Conservation (phyloP, 257 asterid species). For the Gentiana macrophylla region DNA sequence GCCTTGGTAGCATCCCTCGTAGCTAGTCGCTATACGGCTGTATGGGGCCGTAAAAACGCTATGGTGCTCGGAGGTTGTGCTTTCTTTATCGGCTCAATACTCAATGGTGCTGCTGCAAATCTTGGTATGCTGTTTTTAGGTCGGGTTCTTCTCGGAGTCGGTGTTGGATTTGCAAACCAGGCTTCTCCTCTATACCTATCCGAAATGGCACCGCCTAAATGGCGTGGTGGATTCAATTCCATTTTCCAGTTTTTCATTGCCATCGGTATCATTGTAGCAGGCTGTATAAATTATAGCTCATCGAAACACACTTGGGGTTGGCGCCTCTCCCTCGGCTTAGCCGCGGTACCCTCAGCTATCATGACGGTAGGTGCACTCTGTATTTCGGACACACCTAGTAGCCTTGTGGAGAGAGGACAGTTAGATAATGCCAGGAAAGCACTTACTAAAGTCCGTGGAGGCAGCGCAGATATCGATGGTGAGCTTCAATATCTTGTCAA, state of each 20-base stretch:
- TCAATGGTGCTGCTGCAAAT: conserved; percentile 6
- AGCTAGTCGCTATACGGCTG: conserved; percentile 8
- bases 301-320: conserved; percentile 11
- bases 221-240: conserved; percentile 16
- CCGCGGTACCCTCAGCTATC: conserved; percentile 8
- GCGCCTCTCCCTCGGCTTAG: conserved; percentile 6
- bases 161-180: conserved; percentile 24
- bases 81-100: conserved; percentile 11
- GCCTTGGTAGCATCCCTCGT: conserved; percentile 10
- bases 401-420: conserved; percentile 4
- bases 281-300: conserved; percentile 9
- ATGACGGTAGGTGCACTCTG: conserved; percentile 5
- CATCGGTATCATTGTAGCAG: conserved; percentile 3
- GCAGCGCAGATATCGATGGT: not conserved
- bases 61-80: conserved; percentile 15
- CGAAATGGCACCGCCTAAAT: conserved; percentile 17
- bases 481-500: conserved; percentile 1
- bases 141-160: conserved; percentile 15
- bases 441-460: conserved; percentile 2
- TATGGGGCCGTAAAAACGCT: conserved; percentile 12
- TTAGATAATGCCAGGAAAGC: not conserved
- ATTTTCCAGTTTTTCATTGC: conserved; percentile 15
- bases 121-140: conserved; percentile 17
- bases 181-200: conserved; percentile 15
- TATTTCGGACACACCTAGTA: conserved; percentile 10